These are phyloP conservation scores for Yamadazyma atmosphaerica DNA, from an alignment of 1,139 yeast genomes.

Conservation along the genomic window DNA sequence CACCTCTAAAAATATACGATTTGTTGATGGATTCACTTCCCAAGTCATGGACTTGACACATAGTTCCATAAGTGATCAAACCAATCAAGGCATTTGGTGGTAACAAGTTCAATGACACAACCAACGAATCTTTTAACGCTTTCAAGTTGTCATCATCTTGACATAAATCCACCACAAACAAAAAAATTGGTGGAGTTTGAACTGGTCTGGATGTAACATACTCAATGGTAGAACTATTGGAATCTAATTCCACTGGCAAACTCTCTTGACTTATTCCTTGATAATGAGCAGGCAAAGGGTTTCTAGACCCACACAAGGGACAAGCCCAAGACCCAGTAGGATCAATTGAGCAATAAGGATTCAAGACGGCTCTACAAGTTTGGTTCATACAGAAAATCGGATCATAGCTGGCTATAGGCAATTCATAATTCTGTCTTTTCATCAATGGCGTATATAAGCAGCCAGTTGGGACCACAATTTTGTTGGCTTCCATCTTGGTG, in stretches of 20 bases:
- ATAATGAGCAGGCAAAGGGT: slow-evolving; percentile 88
- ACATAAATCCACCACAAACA: slow-evolving; percentile 89
- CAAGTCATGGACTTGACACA: slow-evolving; percentile 91
- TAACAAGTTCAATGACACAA: slow-evolving; percentile 75
- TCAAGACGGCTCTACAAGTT: slow-evolving; percentile 81
- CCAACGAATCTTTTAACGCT: slow-evolving; percentile 84
- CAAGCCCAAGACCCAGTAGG: slow-evolving; percentile 87
- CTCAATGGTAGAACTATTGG: slow-evolving; percentile 83
- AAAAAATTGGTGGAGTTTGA: slow-evolving; percentile 87
- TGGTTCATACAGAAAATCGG: slow-evolving; percentile 82
- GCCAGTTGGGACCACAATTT: slow-evolving; percentile 93
- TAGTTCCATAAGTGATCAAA: slow-evolving; percentile 89
- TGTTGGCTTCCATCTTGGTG: slow-evolving; percentile 85
- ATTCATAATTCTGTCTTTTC: slow-evolving; percentile 58
- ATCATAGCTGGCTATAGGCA: slow-evolving; percentile 83
- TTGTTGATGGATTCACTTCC: slow-evolving; percentile 77
- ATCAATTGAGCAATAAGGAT: slow-evolving; percentile 87
- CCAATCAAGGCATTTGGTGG: slow-evolving; percentile 96
- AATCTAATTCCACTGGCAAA: slow-evolving; percentile 83
- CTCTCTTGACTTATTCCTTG: slow-evolving; percentile 80
- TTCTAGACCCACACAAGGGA: slow-evolving; percentile 80
- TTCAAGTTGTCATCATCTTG: slow-evolving; percentile 92
- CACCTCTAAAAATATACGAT: slow-evolving; percentile 90
- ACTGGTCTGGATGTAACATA: slow-evolving; percentile 88
- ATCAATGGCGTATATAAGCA: slow-evolving; percentile 92